These are phyloP conservation scores for Plasmodium malariae DNA, from an alignment of 169 alveolate species.

Conservation along the genomic window DNA sequence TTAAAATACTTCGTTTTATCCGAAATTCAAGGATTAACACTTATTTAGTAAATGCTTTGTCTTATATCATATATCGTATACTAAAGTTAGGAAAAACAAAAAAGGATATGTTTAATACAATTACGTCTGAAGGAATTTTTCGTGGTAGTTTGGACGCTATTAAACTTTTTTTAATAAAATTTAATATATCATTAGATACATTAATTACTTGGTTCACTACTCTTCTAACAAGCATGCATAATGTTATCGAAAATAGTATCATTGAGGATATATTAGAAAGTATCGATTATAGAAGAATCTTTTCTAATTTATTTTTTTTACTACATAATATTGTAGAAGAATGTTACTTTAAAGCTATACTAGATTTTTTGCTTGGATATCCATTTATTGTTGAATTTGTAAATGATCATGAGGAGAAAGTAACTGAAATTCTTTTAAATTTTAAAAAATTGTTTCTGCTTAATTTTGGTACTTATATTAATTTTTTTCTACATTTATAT, in stretches of 20 bases:
- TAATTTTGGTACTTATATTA: slow-evolving; percentile 61
- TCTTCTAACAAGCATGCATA: slow-evolving; percentile 16
- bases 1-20: slow-evolving; percentile 37
- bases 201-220: slow-evolving; percentile 12
- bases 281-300: slow-evolving; percentile 40
- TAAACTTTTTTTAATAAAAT: slow-evolving; percentile 34
- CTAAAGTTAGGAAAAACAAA: slow-evolving; percentile 19
- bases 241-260: slow-evolving; percentile 4
- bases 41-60: slow-evolving; percentile 21
- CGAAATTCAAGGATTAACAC: slow-evolving; percentile 17
- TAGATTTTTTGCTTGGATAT: slow-evolving; percentile 22
- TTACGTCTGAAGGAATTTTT: slow-evolving; percentile 38
- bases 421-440: slow-evolving; percentile 33
- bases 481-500: slow-evolving; percentile 64
- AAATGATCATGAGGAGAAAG: slow-evolving; percentile 40
- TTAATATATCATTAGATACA: slow-evolving; percentile 47
- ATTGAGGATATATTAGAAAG: slow-evolving; percentile 56
- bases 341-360: slow-evolving; percentile 40
- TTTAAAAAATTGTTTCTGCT: slow-evolving; percentile 51
- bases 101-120: slow-evolving; percentile 24
- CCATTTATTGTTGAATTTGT: slow-evolving; percentile 27
- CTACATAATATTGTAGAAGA: slow-evolving; percentile 48
- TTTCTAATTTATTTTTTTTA: slow-evolving; percentile 53
- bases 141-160: slow-evolving; percentile 34
- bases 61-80: slow-evolving; percentile 36